Evolutionary conservation across 176 grass and related monocot species (phyloP), one percentile per base, ranked within the genome.

Genomic region (Saccharum spontaneum): DNA sequence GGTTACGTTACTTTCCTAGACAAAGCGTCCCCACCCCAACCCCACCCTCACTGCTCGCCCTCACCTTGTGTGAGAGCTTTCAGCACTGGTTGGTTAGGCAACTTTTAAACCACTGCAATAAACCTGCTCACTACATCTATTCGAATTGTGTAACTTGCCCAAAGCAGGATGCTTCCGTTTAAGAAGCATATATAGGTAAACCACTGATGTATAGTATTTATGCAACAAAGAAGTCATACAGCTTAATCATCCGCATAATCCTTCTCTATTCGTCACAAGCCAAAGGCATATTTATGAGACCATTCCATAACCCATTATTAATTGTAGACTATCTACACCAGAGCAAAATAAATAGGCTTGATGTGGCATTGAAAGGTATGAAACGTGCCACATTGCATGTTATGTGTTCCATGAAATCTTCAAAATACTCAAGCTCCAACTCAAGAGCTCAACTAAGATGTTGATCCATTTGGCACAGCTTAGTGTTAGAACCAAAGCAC

Each of bases 251-350:
- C 67, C 16, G 22, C 8, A 22, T 38, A 15, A 65, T 61, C 10
- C 4, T 20, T 16, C 30, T 43, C 26, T 30, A 46, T 73, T 26
- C 14, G 17, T 69, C 43, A 74, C 78, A 61, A 3, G 33, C 68
- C 1, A 1, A 79, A 61, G 39, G 30, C 60, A 61, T 64, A 75
- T 79, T 31, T 26, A 79, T 4, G 64, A 85, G n/a, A 71, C 24
- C 38, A 71, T 55, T 60, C 46, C 62, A 7, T 64, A 89, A 86
- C 88, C 83, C 85, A 81, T 24, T 89, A 76, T n/a, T 81, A 43
- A 82, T 76, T 85, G 77, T 15, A 76, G 46, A 33, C 76, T 82
- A 81, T 86, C 64, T 69, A 17, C 31, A 81, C 15, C 64, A 50
- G 40, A 3, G 8, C 11, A 18, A 38, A 11, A 49, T 24, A 5